phyloP scores from a whole-genome alignment of 306 rosid genomes.

The Albizia julibrissin region DNA sequence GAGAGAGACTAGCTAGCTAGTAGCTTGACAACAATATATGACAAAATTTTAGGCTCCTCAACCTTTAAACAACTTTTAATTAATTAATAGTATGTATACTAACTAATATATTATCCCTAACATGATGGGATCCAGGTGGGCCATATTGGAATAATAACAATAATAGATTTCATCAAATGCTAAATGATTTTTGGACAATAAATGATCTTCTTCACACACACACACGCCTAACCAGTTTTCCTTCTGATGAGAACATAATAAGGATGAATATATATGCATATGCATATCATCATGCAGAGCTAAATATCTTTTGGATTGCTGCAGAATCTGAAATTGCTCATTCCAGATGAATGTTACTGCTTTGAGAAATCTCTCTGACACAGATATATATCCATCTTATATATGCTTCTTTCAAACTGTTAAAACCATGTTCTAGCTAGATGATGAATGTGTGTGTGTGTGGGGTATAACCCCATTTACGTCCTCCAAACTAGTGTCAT shows the following conservation, averaged over 20 bases:
- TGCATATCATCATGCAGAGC: too few relatives aligned
- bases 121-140: slow-evolving; percentile 53
- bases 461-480: too few relatives aligned
- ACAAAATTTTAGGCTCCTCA: too few relatives aligned
- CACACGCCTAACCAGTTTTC: slow-evolving; percentile 37
- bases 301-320: slow-evolving; percentile 14
- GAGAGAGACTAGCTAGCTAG: slow-evolving; percentile 33
- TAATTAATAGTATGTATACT: too few relatives aligned
- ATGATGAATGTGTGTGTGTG: not conserved
- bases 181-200: slow-evolving; percentile 49
- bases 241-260: slow-evolving; percentile 31
- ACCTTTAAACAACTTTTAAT: too few relatives aligned
- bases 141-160: slow-evolving; percentile 36
- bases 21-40: slow-evolving; percentile 31
- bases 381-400: not conserved
- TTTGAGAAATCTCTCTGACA: not conserved
- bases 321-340: too few relatives aligned
- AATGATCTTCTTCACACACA: slow-evolving; percentile 33
- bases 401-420: slow-evolving; percentile 3
- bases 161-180: slow-evolving; percentile 16
- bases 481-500: too few relatives aligned
- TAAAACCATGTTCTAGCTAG: not conserved
- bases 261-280: too few relatives aligned
- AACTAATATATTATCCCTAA: slow-evolving; percentile 24
- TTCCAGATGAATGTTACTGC: slow-evolving; percentile 11